Conservation (phyloP, 2,329 filamentous ascomycete species). For the Clarireedia monteithiana region DNA sequence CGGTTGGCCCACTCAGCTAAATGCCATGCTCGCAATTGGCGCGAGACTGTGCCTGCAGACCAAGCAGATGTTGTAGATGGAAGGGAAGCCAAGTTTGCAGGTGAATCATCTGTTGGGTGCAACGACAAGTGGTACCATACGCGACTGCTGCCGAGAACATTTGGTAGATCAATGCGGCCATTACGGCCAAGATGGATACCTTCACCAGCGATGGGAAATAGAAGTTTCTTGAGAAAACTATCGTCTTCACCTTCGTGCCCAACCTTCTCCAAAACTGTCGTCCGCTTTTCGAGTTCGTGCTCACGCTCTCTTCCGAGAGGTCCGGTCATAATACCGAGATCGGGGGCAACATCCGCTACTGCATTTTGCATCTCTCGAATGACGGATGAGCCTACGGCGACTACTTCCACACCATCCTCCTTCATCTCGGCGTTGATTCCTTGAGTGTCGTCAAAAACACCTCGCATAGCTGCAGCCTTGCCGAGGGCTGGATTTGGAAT, state of each 20-base stretch:
- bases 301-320: conserved; percentile 65
- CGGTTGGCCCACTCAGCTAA: conserved; percentile 95
- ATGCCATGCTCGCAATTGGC: conserved; percentile 88
- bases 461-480: conserved; percentile 82
- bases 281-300: conserved; percentile 70
- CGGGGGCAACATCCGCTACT: conserved; percentile 65
- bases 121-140: conserved; percentile 92
- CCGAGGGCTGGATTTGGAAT: conserved; percentile 72
- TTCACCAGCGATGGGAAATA: conserved; percentile 70
- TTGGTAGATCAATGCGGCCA: conserved; percentile 71
- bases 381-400: conserved; percentile 69
- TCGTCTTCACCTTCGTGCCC: conserved; percentile 74
- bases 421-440: conserved; percentile 98
- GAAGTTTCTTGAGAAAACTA: conserved; percentile 70
- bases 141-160: conserved; percentile 71
- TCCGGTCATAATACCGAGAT: conserved; percentile 68
- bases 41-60: conserved; percentile 88
- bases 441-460: conserved; percentile 83
- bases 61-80: conserved; percentile 72
- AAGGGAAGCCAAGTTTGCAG: conserved; percentile 64
- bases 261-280: conserved; percentile 79
- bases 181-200: conserved; percentile 74
- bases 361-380: conserved; percentile 81
- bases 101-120: conserved; percentile 83
- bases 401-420: conserved; percentile 78